Percentiles rank a stretch among this genome's conserved stretches.
Evolutionary conservation across 1,284 basidiomycete species (phyloP).

Genomic region (Cryptococcus amylolentus): DNA sequence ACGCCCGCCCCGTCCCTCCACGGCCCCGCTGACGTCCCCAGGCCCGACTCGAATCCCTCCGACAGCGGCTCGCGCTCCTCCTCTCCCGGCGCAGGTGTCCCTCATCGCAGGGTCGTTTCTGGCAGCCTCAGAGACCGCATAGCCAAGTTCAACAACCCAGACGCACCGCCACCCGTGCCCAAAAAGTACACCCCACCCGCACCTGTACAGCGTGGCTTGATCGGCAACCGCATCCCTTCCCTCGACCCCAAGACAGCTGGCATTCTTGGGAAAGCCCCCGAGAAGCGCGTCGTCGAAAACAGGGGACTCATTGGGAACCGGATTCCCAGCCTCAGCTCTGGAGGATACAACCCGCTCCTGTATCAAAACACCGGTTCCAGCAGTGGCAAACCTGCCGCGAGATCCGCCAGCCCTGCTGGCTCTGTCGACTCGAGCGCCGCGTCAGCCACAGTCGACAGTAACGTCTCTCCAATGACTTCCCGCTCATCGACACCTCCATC

Average conservation of each 20-base stretch:
- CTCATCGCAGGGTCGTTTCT: constrained; percentile 31
- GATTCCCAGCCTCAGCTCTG: constrained; percentile 25
- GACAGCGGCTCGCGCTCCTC: constrained; percentile 25
- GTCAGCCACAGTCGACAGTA: constrained; percentile 19
- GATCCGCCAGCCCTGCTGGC: constrained; percentile 24
- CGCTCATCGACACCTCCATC: constrained; percentile 25
- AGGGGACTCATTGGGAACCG: constrained; percentile 44
- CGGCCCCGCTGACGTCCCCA: background rate
- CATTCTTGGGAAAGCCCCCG: constrained; percentile 12
- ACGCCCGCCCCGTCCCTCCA: background rate
- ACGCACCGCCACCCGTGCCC: constrained; percentile 40
- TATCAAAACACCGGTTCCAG: constrained; percentile 10
- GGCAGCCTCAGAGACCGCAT: constrained; percentile 48
- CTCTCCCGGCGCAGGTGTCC: constrained; percentile 14
- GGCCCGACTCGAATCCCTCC: constrained; percentile 18
- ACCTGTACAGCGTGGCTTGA: constrained; percentile 28
- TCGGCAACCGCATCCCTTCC: constrained; percentile 44
- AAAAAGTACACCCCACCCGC: constrained; percentile 31
- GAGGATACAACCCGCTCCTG: constrained; percentile 2
- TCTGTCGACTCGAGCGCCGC: constrained; percentile 26
- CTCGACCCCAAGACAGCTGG: constrained; percentile 44
- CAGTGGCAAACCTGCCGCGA: constrained; percentile 1
- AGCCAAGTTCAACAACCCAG: constrained; percentile 46
- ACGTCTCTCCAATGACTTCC: constrained; percentile 31
- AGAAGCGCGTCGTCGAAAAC: constrained; percentile 36